phyloP scores from a whole-genome alignment of 345 rosid genomes.

The Iberis pinnata region DNA sequence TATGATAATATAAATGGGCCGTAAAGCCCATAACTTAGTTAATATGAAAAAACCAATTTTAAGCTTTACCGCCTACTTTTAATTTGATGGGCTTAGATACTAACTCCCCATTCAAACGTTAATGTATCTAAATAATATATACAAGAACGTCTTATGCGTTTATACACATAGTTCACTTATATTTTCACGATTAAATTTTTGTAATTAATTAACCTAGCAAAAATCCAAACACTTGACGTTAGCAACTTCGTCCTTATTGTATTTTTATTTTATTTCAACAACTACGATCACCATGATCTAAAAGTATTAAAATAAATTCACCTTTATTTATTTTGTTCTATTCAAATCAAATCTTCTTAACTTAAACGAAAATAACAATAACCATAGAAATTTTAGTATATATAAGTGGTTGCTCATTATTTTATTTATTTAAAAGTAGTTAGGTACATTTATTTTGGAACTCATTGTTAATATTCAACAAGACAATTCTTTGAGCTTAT shows the following conservation, averaged over 20 bases:
- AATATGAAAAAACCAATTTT: too few species aligned
- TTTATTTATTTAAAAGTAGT: slow-evolving; percentile 10
- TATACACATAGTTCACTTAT: too few species aligned
- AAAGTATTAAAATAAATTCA: slow-evolving; percentile 1
- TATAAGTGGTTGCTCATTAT: slow-evolving; percentile 13
- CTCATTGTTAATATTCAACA: slow-evolving; percentile 10
- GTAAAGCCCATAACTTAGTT: too few species aligned
- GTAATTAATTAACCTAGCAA: slow-evolving; percentile 3
- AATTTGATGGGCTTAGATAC: too few species aligned
- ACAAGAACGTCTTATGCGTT: too few species aligned
- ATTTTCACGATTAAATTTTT: too few species aligned
- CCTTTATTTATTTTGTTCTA: background rate
- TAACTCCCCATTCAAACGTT: too few species aligned
- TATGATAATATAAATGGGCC: too few species aligned
- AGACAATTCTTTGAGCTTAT: slow-evolving; percentile 9
- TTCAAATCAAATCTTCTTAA: slow-evolving; percentile 17
- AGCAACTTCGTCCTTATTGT: slow-evolving; percentile 23
- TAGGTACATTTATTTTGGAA: slow-evolving; percentile 11
- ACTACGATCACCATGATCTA: slow-evolving; percentile 25
- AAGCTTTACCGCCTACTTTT: too few species aligned
- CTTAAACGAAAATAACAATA: background rate
- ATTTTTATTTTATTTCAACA: slow-evolving; percentile 28
- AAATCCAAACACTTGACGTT: slow-evolving; percentile 30
- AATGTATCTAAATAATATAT: too few species aligned
- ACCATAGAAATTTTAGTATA: background rate